Conservation (phyloP, 2,329 filamentous ascomycete genomes). For the Escovopsis sp. region DNA sequence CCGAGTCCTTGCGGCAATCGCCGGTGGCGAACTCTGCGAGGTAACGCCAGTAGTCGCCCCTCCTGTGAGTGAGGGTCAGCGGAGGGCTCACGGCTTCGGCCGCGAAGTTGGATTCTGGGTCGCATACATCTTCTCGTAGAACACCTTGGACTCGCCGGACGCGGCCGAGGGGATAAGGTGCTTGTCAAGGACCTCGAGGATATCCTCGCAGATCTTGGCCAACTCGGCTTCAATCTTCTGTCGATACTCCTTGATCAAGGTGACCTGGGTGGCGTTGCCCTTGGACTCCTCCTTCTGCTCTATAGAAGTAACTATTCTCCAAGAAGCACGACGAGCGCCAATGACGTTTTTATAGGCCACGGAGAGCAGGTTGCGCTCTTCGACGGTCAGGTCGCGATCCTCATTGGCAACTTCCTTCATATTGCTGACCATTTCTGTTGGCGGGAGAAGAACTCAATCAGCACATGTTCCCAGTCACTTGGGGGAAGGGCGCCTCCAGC, state of each 20-base stretch:
- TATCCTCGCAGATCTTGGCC: conserved; percentile 94
- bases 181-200: conserved; percentile 86
- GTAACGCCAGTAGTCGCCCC: conserved; percentile 99
- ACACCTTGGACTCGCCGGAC: conserved; percentile 96
- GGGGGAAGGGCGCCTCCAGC: neutral
- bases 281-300: conserved; percentile 99
- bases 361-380: conserved; percentile 94
- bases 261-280: conserved; percentile 84
- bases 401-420: conserved; percentile 97
- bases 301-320: conserved; percentile 96
- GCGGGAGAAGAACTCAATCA: conserved; percentile 8
- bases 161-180: conserved; percentile 89
- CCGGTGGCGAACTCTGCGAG: conserved; percentile 92
- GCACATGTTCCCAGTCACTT: conserved; percentile 6
- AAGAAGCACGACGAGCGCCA: conserved; percentile 88
- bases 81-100: neutral
- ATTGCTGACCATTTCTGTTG: conserved; percentile 95
- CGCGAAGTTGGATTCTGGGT: neutral
- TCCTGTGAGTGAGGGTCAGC: conserved; percentile 41
- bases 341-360: conserved; percentile 99
- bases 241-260: conserved; percentile 93
- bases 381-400: conserved; percentile 69
- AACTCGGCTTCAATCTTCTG: conserved; percentile 97
- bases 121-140: conserved; percentile 97
- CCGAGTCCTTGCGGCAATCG: conserved; percentile 88